These are phyloP conservation scores for Arabis alpina DNA, from an alignment of 345 rosid genomes.

Conservation along the genomic window DNA sequence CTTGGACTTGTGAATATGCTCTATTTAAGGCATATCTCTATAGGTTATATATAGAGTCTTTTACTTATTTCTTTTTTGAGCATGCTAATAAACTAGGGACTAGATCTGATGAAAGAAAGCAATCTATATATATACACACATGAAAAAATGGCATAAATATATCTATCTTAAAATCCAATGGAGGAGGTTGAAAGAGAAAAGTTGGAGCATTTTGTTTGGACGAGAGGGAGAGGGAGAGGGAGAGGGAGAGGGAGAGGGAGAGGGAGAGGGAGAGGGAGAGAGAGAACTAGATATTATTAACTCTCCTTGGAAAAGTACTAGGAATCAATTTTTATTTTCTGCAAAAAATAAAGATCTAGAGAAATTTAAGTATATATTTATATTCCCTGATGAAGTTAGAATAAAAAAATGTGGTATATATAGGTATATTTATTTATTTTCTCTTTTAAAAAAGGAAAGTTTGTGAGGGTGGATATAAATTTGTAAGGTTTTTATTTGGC, in stretches of 20 bases:
- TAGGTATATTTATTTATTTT: neutral
- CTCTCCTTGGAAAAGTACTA: conserved; percentile 46
- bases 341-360: neutral
- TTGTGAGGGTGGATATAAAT: conserved; percentile 27
- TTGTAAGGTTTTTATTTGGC: conserved; percentile 40
- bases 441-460: conserved; percentile 24
- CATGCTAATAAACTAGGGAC: conserved; percentile 36
- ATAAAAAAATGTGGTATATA: conserved; percentile 34
- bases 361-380: no score
- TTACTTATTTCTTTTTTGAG: conserved; percentile 33
- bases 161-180: conserved; percentile 29
- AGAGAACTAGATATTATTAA: no score
- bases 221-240: conserved; percentile 26
- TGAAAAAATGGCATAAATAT: conserved; percentile 4
- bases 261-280: conserved; percentile 26
- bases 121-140: conserved; percentile 6
- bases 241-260: conserved; percentile 26
- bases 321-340: conserved; percentile 39
- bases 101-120: conserved; percentile 39
- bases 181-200: conserved; percentile 42
- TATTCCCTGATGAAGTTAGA: conserved; percentile 30
- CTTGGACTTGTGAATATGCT: conserved; percentile 23
- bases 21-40: conserved; percentile 38
- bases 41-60: conserved; percentile 34
- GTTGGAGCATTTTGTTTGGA: conserved; percentile 41